Conservation (phyloP, 2,329 filamentous ascomycete species). For the Penicillium thymicola region DNA sequence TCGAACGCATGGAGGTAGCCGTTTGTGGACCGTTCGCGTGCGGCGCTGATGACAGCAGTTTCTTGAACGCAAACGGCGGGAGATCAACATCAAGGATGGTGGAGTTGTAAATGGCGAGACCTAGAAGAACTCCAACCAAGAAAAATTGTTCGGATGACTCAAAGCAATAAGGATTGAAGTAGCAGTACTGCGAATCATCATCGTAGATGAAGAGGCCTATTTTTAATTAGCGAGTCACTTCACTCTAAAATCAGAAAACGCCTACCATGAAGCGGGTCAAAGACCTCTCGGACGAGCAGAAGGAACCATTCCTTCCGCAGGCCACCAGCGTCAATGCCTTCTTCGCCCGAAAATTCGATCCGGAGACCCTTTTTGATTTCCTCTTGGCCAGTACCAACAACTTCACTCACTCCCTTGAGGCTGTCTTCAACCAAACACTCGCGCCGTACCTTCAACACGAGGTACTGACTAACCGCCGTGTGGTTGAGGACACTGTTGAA, state of each 20-base stretch:
- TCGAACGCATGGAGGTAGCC: conserved; percentile 51
- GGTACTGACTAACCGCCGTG: conserved; percentile 70
- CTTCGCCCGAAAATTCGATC: conserved; percentile 82
- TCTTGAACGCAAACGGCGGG: conserved; percentile 85
- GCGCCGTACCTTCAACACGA: conserved; percentile 72
- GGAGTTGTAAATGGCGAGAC: conserved; percentile 90
- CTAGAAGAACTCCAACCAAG: conserved; percentile 80
- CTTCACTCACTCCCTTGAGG: conserved; percentile 77
- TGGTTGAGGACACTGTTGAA: conserved; percentile 82
- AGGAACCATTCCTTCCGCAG: conserved; percentile 94
- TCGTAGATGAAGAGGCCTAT: conserved; percentile 88
- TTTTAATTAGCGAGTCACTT: conserved; percentile 5
- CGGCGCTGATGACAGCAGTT: conserved; percentile 76
- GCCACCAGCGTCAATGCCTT: conserved; percentile 86
- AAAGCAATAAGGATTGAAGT: conserved; percentile 87
- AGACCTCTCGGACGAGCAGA: conserved; percentile 80
- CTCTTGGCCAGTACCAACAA: conserved; percentile 73
- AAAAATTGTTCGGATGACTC: conserved; percentile 92
- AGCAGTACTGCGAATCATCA: conserved; percentile 84
- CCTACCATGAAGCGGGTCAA: conserved; percentile 83
- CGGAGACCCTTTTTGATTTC: conserved; percentile 87
- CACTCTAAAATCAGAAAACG: conserved; percentile 12
- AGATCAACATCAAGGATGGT: conserved; percentile 87
- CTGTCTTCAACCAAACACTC: conserved; percentile 89
- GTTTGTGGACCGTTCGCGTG: conserved; percentile 54